Conservation (phyloP, 176 grass and related monocot genomes). For the Lolium rigidum region DNA sequence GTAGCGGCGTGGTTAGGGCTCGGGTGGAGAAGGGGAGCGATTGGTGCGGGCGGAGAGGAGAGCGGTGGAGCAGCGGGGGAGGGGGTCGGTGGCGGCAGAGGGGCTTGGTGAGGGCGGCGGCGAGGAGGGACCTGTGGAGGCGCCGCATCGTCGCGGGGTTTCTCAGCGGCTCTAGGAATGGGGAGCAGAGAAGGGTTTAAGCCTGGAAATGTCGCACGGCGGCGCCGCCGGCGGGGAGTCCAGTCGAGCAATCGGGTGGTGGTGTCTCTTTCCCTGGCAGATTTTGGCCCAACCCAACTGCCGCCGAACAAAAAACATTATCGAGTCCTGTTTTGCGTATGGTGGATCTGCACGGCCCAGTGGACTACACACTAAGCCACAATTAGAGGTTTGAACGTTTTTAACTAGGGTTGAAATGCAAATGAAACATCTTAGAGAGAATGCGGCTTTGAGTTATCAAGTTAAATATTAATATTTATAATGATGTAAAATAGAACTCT, state of each 20-base stretch:
- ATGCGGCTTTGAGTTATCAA: no score
- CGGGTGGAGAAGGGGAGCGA: constrained; percentile 47
- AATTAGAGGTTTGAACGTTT: no score
- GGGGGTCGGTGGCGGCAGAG: constrained; percentile 29
- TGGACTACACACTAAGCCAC: not conserved
- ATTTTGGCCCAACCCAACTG: not conserved
- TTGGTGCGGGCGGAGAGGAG: not conserved
- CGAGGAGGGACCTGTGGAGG: constrained; percentile 43
- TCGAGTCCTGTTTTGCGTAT: not conserved
- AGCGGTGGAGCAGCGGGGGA: not conserved
- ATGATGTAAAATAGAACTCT: no score
- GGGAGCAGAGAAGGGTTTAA: not conserved
- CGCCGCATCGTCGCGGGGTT: constrained; percentile 54
- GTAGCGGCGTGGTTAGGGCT: constrained; percentile 31
- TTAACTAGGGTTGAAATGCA: no score
- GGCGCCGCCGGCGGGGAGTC: not conserved
- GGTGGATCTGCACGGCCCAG: not conserved
- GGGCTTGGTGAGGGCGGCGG: constrained; percentile 41
- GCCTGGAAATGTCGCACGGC: not conserved
- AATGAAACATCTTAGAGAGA: no score
- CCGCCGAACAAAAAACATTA: not conserved
- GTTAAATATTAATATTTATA: no score
- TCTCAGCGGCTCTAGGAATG: not conserved
- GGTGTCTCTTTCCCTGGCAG: not conserved
- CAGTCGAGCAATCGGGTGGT: not conserved